Evolutionary conservation across 495 filamentous ascomycete genomes (phyloP), one percentile per base, ranked within the genome.

Genomic region (Collariella sp.): DNA sequence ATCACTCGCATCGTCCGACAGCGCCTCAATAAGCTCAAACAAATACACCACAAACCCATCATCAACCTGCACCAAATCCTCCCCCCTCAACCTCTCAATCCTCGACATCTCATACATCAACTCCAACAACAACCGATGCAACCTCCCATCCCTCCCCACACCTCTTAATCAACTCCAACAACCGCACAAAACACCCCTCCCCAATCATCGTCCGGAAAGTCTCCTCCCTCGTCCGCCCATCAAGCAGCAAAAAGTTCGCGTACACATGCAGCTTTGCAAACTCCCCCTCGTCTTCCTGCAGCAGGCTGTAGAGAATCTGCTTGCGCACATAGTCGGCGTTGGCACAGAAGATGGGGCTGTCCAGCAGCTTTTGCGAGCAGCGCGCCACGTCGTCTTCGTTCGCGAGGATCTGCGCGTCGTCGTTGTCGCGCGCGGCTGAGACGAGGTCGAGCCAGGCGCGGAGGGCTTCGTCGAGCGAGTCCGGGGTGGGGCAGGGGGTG

Each of bases 81-180:
- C 82, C 51, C 76, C 71, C 57, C 80, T 83, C 18, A 98, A 66
- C 44, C 83, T 76, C 70, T 97, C 91, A 67, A 96, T 89, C 45
- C 94, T 80, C 39, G 88, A 94, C 88, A 96, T 96, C 75, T 97
- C 93, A 69, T 95, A 98, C 59, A 97, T 76, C 54, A 98, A 72
- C 70, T 96, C 87, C 69, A 98, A 76, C 24, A 95, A 74, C 31
- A 89, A 71, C 26, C 86, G 79, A 74, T 96, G 90, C 53, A 96
- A 74, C 43, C 83, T 79, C 15, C 77, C 72, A 63, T 91, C 86
- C 38, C 81, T 74, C 73, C 50, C 75, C 79, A 45, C 79, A 75
- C 15, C 70, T 72, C 62, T 84, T 80, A 54, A 97, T 86, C 26
- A 97, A 74, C 57, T 95, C 89, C 26, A 97, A 67, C 45, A 98